phyloP scores from a whole-genome alignment of 2,329 filamentous ascomycete species.

The Neofusicoccum laricinum region DNA sequence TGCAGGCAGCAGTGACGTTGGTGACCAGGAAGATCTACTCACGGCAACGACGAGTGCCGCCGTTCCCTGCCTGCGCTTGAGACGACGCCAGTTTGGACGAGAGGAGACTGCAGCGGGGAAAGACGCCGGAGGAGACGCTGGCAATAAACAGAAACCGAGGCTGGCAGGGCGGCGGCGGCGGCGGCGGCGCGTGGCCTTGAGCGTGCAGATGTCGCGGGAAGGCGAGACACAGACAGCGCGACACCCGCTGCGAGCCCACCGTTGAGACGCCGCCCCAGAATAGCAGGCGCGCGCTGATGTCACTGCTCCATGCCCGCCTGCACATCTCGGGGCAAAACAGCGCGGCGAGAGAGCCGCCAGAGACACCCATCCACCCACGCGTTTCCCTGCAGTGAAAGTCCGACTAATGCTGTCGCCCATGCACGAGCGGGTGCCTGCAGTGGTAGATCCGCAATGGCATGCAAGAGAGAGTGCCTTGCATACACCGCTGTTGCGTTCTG shows the following conservation, averaged over 20 bases:
- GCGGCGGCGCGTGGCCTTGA: not conserved
- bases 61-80: not conserved
- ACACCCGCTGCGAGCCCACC: not conserved
- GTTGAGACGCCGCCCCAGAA: not conserved
- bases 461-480: not conserved
- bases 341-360: not conserved
- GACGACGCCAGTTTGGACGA: conserved; percentile 6
- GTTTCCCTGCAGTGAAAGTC: not conserved
- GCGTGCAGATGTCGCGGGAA: not conserved
- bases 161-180: not conserved
- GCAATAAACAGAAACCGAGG: not conserved
- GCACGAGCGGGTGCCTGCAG: not conserved
- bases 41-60: conserved; percentile 10
- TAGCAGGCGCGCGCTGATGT: not conserved
- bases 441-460: not conserved
- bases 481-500: not conserved
- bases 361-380: not conserved
- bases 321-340: not conserved
- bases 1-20: not conserved
- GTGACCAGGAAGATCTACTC: conserved; percentile 6
- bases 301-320: not conserved
- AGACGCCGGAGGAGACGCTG: not conserved
- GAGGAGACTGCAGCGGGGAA: not conserved
- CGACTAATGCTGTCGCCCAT: not conserved
- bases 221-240: not conserved